A percentile compares a stretch with the other conserved stretches of the same genome.
phyloP scores from a whole-genome alignment of 2,329 filamentous ascomycete species.

The Capronia americana region DNA sequence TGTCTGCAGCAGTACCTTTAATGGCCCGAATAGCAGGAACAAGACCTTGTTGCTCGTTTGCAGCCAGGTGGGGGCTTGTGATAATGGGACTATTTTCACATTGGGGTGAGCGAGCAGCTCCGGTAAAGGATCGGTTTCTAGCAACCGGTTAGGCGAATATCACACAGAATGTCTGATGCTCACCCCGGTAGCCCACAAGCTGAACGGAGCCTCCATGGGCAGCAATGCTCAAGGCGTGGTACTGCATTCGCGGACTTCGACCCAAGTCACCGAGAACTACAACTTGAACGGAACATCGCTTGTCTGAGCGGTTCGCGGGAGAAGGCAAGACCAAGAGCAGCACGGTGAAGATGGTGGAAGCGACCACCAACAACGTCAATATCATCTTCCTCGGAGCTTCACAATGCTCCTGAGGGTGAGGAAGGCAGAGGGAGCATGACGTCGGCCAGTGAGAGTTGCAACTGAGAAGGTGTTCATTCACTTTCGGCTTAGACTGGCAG shows the following conservation, averaged over 20 bases:
- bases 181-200: conserved; percentile 86
- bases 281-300: conserved; percentile 70
- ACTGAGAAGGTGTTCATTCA: neutral
- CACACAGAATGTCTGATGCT: conserved; percentile 19
- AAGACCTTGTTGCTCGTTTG: conserved; percentile 72
- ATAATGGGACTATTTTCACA: conserved; percentile 74
- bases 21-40: conserved; percentile 77
- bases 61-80: conserved; percentile 69
- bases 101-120: conserved; percentile 72
- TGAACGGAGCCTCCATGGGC: conserved; percentile 80
- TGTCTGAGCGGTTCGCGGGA: conserved; percentile 41
- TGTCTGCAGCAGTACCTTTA: conserved; percentile 87
- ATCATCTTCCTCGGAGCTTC: conserved; percentile 32
- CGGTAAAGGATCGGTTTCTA: conserved; percentile 81
- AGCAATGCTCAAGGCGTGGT: conserved; percentile 91
- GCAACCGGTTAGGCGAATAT: conserved; percentile 25
- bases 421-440: conserved; percentile 7
- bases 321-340: conserved; percentile 61
- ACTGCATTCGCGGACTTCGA: conserved; percentile 96
- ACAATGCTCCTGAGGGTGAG: conserved; percentile 3
- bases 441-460: conserved; percentile 12
- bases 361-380: conserved; percentile 46
- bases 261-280: conserved; percentile 95
- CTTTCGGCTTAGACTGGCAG: conserved; percentile 3
- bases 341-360: conserved; percentile 57